A percentile compares a stretch with the other conserved stretches of the same genome.
These are phyloP conservation scores for Mycena polygramma DNA, from an alignment of 768 basidiomycete genomes.

Conservation along the genomic window DNA sequence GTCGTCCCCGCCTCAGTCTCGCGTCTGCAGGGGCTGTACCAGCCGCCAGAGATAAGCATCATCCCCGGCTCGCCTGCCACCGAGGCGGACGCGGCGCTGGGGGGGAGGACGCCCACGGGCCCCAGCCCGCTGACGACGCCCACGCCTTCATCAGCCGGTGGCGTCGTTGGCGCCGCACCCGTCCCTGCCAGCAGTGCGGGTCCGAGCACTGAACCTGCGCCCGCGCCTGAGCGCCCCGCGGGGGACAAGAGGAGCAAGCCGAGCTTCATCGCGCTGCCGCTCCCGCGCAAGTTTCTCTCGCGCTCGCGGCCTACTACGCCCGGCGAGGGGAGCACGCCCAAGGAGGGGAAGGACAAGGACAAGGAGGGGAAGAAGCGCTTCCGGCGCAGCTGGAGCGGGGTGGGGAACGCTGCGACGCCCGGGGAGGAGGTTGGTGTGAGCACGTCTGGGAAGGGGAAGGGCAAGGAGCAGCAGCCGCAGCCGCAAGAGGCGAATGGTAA, in stretches of 20 bases:
- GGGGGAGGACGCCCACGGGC: slow-evolving; percentile 22
- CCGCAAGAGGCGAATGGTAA: slow-evolving; percentile 34
- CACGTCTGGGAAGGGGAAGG: slow-evolving; percentile 4
- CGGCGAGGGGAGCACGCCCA: slow-evolving; percentile 38
- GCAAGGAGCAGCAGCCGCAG: slow-evolving; percentile 29
- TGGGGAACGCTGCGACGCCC: slow-evolving; percentile 4
- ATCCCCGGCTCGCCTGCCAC: slow-evolving; percentile 26
- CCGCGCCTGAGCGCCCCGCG: neutral
- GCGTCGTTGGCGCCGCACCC: neutral
- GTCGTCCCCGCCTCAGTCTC: neutral
- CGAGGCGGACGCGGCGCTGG: neutral
- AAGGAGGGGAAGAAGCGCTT: slow-evolving; percentile 45
- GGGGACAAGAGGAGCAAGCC: slow-evolving; percentile 29
- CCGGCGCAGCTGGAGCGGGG: slow-evolving; percentile 44
- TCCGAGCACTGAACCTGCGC: too few species aligned
- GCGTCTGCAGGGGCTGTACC: slow-evolving; percentile 26
- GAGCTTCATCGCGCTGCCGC: slow-evolving; percentile 36
- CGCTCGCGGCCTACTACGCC: slow-evolving; percentile 36
- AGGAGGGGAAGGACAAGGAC: slow-evolving; percentile 32
- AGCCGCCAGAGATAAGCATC: slow-evolving; percentile 27
- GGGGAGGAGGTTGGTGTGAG: neutral
- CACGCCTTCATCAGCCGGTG: slow-evolving; percentile 31
- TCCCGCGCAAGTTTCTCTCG: slow-evolving; percentile 30
- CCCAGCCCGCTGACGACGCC: slow-evolving; percentile 39
- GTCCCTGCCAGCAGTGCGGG: neutral